Percentiles rank a stretch among this genome's conserved stretches.
phyloP scores from a whole-genome alignment of 768 basidiomycete genomes.

The Ramaria sp. region DNA sequence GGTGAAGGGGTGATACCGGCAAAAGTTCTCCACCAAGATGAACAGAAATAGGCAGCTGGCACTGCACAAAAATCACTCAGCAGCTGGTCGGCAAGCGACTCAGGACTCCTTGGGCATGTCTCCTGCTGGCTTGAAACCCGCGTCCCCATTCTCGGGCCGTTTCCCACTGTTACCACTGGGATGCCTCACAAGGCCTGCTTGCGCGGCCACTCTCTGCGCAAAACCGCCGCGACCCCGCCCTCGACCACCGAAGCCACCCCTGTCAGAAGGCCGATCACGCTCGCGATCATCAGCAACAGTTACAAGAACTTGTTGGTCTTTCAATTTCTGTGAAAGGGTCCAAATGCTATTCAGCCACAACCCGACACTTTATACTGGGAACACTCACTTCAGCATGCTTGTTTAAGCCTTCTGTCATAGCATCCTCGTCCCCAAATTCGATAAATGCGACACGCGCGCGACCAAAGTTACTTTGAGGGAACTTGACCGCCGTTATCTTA shows the following conservation, averaged over 20 bases:
- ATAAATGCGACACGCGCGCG: conserved; percentile 64
- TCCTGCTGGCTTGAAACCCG: not conserved
- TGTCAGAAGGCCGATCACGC: conserved; percentile 24
- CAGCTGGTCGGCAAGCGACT: not conserved
- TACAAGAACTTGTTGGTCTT: conserved; percentile 54
- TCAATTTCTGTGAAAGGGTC: conserved; percentile 44
- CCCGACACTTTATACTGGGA: conserved; percentile 2
- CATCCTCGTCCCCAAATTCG: conserved; percentile 82
- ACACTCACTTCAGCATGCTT: conserved; percentile 56
- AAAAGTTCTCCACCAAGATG: not conserved
- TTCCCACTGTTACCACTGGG: not conserved
- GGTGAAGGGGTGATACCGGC: not conserved
- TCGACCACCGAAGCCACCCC: conserved; percentile 37
- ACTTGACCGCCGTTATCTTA: conserved; percentile 60
- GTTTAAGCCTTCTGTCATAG: conserved; percentile 70
- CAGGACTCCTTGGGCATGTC: not conserved
- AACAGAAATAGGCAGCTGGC: not conserved
- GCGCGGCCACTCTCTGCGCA: conserved; percentile 55
- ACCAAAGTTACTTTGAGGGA: conserved; percentile 39
- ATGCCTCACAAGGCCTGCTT: conserved; percentile 43
- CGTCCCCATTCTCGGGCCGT: conserved; percentile 6
- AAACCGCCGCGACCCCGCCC: conserved; percentile 38
- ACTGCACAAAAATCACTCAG: not conserved
- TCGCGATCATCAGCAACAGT: conserved; percentile 59
- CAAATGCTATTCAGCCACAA: not conserved